Percentiles rank a stretch among this genome's conserved stretches.
Evolutionary conservation across 768 basidiomycete species (phyloP).

Genomic region (Botryobasidium botryosum): DNA sequence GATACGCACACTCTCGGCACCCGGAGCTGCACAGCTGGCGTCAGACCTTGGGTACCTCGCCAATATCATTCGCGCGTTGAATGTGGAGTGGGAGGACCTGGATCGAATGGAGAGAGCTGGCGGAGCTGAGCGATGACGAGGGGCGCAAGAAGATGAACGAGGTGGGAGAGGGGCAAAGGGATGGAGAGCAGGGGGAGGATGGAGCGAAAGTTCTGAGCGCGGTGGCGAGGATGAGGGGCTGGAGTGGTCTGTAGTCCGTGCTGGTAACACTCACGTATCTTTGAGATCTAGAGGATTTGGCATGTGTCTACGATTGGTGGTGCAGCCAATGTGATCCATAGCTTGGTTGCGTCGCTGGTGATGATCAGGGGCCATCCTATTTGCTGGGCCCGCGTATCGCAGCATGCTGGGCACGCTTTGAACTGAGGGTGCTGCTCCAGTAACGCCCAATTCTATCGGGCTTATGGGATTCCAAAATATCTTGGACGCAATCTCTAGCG

Average conservation of each 20-base stretch:
- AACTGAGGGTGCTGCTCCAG: too few species aligned
- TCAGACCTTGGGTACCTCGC: constrained; percentile 80
- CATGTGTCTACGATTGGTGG: too few species aligned
- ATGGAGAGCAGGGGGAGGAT: constrained; percentile 3
- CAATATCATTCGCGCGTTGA: constrained; percentile 79
- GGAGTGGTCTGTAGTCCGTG: constrained; percentile 3
- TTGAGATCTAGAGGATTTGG: too few species aligned
- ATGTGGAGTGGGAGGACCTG: constrained; percentile 69
- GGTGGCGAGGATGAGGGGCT: constrained; percentile 14
- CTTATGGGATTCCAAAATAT: too few species aligned
- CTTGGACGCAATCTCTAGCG: too few species aligned
- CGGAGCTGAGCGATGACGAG: constrained; percentile 38
- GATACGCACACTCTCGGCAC: constrained; percentile 40
- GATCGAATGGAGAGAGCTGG: constrained; percentile 62
- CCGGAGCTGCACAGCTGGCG: constrained; percentile 67
- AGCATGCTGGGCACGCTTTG: too few species aligned
- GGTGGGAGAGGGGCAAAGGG: neutral
- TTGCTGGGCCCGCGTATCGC: too few species aligned
- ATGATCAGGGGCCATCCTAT: too few species aligned
- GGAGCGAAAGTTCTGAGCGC: constrained; percentile 7
- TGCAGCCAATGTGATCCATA: too few species aligned
- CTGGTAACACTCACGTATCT: too few species aligned
- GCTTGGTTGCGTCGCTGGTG: too few species aligned
- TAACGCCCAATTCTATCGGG: too few species aligned
- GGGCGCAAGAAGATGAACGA: constrained; percentile 13